Evolutionary conservation across 2,329 filamentous ascomycete species (phyloP).

Genomic region (Penicillium fuscoglaucum): DNA sequence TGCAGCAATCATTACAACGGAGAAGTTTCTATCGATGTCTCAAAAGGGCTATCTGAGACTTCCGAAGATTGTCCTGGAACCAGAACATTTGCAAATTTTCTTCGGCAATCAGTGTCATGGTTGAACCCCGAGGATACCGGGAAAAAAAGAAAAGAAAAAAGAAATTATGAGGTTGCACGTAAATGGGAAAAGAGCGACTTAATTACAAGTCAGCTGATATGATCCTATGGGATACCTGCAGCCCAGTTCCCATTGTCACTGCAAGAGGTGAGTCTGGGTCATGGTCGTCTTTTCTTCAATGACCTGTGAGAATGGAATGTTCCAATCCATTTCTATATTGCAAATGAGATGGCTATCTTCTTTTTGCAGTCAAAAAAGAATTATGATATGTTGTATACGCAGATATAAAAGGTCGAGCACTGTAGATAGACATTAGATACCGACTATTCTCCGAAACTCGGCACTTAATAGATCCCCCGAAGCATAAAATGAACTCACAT

Average conservation of each 20-base stretch:
- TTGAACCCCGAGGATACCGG: slow-evolving; percentile 1
- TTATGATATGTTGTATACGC: neutral
- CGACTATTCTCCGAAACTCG: neutral
- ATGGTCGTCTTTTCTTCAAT: neutral
- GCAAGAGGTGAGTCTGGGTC: neutral
- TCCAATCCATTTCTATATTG: neutral
- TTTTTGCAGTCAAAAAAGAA: too few relatives aligned
- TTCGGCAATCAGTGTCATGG: slow-evolving; percentile 8
- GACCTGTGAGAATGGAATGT: neutral
- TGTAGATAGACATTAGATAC: neutral
- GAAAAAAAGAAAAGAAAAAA: neutral
- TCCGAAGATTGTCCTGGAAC: slow-evolving; percentile 3
- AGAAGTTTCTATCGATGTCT: slow-evolving; percentile 8
- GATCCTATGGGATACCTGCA: slow-evolving; percentile 17
- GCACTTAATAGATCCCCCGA: neutral
- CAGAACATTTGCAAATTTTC: neutral
- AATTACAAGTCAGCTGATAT: slow-evolving; percentile 23
- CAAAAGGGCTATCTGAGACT: slow-evolving; percentile 13
- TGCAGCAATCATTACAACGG: slow-evolving; percentile 7
- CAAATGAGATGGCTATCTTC: neutral
- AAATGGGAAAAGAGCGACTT: neutral
- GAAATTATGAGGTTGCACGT: neutral
- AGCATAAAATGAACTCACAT: neutral
- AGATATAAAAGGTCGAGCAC: neutral
- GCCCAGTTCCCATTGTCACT: slow-evolving; percentile 16